A percentile compares a stretch with the other conserved stretches of the same genome.
Evolutionary conservation across 306 rosid genomes (phyloP).

Genomic region (Vicia villosa): DNA sequence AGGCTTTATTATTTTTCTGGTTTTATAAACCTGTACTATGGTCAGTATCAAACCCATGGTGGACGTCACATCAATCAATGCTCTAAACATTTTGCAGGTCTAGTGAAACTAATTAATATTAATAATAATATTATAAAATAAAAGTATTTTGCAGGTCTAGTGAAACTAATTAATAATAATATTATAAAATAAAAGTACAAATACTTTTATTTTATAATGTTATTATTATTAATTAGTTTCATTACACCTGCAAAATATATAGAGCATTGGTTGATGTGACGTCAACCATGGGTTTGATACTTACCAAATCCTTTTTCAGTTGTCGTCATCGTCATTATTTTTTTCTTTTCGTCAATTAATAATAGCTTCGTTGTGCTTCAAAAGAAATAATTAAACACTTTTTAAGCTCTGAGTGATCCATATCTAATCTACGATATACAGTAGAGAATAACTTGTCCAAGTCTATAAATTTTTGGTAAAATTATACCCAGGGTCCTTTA

Average conservation of each 20-base stretch:
- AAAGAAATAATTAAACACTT: not conserved
- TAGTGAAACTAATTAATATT: too few relatives aligned
- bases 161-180: too few relatives aligned
- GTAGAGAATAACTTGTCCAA: not conserved
- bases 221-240: not conserved
- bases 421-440: not conserved
- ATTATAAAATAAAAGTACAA: too few relatives aligned
- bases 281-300: not conserved
- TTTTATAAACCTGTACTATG: not conserved
- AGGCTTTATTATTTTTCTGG: not conserved
- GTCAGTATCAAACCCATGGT: too few relatives aligned
- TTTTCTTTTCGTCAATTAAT: not conserved
- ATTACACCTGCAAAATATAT: not conserved
- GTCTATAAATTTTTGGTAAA: conserved; percentile 13
- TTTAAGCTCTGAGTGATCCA: conserved; percentile 7
- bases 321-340: not conserved
- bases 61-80: too few relatives aligned
- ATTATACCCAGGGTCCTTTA: too few relatives aligned
- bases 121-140: too few relatives aligned
- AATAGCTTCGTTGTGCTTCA: not conserved
- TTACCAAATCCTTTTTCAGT: not conserved
- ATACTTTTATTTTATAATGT: not conserved
- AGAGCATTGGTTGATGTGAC: not conserved
- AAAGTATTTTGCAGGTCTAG: too few relatives aligned
- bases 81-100: too few relatives aligned